Conservation (phyloP, 352 stramenopile species). For the Phytophthora pini region DNA sequence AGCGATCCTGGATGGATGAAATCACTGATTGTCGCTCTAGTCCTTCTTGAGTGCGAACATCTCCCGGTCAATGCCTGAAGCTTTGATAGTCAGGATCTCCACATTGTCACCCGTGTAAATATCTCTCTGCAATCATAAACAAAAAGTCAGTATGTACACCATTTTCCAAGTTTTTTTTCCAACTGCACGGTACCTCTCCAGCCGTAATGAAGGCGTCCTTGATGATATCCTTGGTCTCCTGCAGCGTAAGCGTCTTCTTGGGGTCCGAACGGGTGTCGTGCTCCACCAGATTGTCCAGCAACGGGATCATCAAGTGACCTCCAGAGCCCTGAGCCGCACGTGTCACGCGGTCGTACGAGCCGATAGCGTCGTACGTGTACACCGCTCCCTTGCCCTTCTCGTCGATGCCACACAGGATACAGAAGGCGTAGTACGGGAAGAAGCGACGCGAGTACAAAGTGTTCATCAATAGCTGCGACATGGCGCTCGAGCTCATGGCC, state of each 20-base stretch:
- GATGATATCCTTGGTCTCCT: constrained; percentile 98
- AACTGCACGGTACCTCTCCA: constrained; percentile 79
- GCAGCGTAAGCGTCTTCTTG: constrained; percentile 89
- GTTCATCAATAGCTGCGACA: constrained; percentile 98
- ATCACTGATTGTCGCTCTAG: constrained; percentile 50
- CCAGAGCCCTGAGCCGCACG: constrained; percentile 89
- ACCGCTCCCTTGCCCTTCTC: constrained; percentile 96
- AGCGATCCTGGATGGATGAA: constrained; percentile 17
- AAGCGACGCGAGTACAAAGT: constrained; percentile 98
- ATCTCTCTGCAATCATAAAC: constrained; percentile 83
- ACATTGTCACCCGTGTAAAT: constrained; percentile 99
- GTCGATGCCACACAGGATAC: constrained; percentile 97
- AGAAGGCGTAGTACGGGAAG: constrained; percentile 99
- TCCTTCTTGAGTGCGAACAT: constrained; percentile 97
- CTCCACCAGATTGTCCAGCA: constrained; percentile 98
- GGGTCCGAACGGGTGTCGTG: constrained; percentile 92
- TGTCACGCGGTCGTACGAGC: constrained; percentile 85
- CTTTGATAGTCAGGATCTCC: constrained; percentile 98
- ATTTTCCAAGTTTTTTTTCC: not conserved
- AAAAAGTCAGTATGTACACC: constrained; percentile 13
- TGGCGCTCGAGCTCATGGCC: constrained; percentile 90
- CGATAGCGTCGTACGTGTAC: constrained; percentile 99
- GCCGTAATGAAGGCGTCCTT: constrained; percentile 99
- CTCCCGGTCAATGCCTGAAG: constrained; percentile 90
- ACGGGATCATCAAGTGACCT: constrained; percentile 97